Conservation (phyloP, 805 yeast species). For the Kazachstania bromeliacearum region DNA sequence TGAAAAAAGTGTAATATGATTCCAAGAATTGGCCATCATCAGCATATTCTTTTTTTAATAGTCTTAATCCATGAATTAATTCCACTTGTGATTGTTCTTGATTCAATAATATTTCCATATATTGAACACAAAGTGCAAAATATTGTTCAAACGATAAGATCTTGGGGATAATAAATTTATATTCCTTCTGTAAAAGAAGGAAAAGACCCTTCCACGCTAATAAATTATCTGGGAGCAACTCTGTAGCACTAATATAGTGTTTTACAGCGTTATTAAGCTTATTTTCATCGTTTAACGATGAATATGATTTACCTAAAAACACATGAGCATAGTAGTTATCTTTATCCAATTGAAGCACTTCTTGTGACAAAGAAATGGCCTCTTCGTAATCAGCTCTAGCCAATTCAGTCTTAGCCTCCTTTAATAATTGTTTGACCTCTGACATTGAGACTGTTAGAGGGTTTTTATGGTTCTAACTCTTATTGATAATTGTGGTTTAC, state of each 20-base stretch:
- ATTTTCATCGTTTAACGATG: slow-evolving; percentile 31
- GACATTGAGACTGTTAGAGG: slow-evolving; percentile 20
- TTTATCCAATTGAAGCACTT: slow-evolving; percentile 47
- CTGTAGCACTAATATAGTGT: slow-evolving; percentile 41
- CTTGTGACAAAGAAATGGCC: slow-evolving; percentile 47
- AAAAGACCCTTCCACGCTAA: slow-evolving; percentile 79
- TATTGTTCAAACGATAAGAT: slow-evolving; percentile 31
- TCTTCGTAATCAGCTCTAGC: slow-evolving; percentile 50
- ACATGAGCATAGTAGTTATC: slow-evolving; percentile 56
- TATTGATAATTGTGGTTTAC: no score
- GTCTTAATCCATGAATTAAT: slow-evolving; percentile 38
- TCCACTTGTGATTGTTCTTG: slow-evolving; percentile 41
- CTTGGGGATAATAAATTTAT: slow-evolving; percentile 28
- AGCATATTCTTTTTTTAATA: slow-evolving; percentile 34
- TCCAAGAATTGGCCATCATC: slow-evolving; percentile 32
- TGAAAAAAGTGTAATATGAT: slow-evolving; percentile 38
- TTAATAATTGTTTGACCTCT: slow-evolving; percentile 31
- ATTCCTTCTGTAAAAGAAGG: slow-evolving; percentile 31
- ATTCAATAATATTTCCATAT: slow-evolving; percentile 34
- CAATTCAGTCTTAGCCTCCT: slow-evolving; percentile 44
- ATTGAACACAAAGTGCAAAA: slow-evolving; percentile 39
- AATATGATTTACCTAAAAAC: slow-evolving; percentile 63
- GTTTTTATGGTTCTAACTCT: no score
- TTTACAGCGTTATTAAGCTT: slow-evolving; percentile 11
- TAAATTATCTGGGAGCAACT: slow-evolving; percentile 40